Evolutionary conservation across 2,329 filamentous ascomycete species (phyloP).

Genomic region (Colletotrichum lupini): DNA sequence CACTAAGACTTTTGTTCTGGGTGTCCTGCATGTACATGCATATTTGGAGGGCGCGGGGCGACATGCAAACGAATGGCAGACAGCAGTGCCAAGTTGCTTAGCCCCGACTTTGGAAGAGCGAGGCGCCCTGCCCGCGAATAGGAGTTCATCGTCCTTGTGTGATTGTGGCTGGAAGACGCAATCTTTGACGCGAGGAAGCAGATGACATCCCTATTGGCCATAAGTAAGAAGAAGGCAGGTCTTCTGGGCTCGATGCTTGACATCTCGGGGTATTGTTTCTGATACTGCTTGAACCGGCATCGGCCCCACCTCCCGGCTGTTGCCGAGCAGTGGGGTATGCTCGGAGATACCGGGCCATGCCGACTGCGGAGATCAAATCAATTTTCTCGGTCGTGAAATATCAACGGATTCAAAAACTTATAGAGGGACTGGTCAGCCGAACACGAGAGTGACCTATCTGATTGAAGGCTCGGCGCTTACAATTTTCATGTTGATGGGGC

Average conservation of each 20-base stretch:
- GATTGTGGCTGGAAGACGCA: not conserved
- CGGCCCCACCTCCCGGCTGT: not conserved
- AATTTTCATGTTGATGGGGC: conserved; percentile 33
- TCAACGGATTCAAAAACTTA: too few species aligned
- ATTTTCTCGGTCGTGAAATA: not conserved
- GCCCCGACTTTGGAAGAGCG: not conserved
- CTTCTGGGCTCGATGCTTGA: not conserved
- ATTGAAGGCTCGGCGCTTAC: not conserved
- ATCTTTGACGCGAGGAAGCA: not conserved
- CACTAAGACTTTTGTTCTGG: too few species aligned
- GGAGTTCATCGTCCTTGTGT: not conserved
- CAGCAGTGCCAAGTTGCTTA: not conserved
- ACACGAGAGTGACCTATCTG: too few species aligned
- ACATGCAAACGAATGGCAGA: not conserved
- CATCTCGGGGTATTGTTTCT: not conserved
- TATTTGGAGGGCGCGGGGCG: not conserved
- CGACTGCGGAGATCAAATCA: not conserved
- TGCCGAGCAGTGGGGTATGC: not conserved
- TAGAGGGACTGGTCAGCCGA: too few species aligned
- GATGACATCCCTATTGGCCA: too few species aligned
- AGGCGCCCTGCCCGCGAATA: not conserved
- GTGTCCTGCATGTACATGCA: not conserved
- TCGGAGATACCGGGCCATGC: too few species aligned
- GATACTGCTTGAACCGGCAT: too few species aligned
- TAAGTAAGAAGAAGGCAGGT: not conserved